Conservation (phyloP, 495 filamentous ascomycete species). For the Penicilliopsis zonata region DNA sequence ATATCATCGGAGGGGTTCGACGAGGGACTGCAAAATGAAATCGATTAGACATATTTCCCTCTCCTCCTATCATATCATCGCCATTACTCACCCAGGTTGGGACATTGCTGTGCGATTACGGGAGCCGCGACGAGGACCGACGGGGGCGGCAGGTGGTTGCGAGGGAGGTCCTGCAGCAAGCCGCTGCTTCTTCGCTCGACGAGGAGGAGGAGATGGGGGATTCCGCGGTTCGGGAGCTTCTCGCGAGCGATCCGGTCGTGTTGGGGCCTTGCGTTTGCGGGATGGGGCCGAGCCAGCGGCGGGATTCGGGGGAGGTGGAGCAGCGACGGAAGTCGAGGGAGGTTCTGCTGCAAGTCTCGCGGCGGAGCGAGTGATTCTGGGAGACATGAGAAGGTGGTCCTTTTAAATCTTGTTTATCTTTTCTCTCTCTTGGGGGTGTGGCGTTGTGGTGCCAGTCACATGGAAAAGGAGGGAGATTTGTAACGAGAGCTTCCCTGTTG, state of each 20-base stretch:
- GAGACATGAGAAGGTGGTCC: slow-evolving; percentile 57
- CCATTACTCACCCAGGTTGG: slow-evolving; percentile 57
- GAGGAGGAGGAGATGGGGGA: slow-evolving; percentile 27
- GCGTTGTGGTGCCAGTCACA: too few species aligned
- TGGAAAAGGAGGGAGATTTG: too few species aligned
- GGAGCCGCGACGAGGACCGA: slow-evolving; percentile 44
- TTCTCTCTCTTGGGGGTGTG: too few species aligned
- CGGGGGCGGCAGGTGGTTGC: slow-evolving; percentile 22
- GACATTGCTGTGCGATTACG: slow-evolving; percentile 67
- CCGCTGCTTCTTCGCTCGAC: slow-evolving; percentile 32
- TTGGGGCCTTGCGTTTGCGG: slow-evolving; percentile 47
- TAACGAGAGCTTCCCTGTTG: too few species aligned
- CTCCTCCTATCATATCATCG: too few species aligned
- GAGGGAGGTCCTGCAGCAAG: slow-evolving; percentile 20
- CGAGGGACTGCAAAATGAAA: slow-evolving; percentile 20
- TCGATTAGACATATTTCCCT: neutral
- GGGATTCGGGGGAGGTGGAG: slow-evolving; percentile 18
- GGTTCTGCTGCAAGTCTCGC: slow-evolving; percentile 63
- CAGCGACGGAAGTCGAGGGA: slow-evolving; percentile 24
- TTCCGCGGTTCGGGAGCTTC: slow-evolving; percentile 29
- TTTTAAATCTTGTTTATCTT: too few species aligned
- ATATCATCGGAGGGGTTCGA: slow-evolving; percentile 31
- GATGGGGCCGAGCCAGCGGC: slow-evolving; percentile 29
- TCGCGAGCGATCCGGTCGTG: slow-evolving; percentile 24
- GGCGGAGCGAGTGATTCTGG: slow-evolving; percentile 72